Evolutionary conservation across 495 filamentous ascomycete genomes (phyloP).

Genomic region (Aspergillus asperescens): DNA sequence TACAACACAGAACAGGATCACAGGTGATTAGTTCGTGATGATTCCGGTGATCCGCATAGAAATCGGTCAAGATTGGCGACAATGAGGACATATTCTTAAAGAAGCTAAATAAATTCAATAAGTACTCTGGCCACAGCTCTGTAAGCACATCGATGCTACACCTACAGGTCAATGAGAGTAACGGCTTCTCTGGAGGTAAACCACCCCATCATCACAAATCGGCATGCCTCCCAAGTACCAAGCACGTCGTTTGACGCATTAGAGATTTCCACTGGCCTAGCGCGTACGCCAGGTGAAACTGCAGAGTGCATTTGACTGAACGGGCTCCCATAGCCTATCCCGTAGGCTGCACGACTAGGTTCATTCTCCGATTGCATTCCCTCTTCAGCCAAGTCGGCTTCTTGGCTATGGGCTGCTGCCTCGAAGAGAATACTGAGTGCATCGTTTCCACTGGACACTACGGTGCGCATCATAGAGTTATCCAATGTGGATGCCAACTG

Average conservation of each 20-base stretch:
- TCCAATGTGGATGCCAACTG: constrained; percentile 33
- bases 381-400: constrained; percentile 18
- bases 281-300: constrained; percentile 16
- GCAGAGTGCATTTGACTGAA: constrained; percentile 2
- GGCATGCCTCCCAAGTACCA: constrained; percentile 45
- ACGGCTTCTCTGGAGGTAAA: constrained; percentile 49
- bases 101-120: constrained; percentile 42
- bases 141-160: constrained; percentile 1
- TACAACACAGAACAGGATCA: constrained; percentile 46
- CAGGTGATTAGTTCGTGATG: constrained; percentile 42
- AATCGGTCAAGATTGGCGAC: constrained; percentile 49
- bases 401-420: constrained; percentile 39
- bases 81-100: constrained; percentile 49
- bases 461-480: constrained; percentile 46
- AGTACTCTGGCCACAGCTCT: not conserved
- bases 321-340: constrained; percentile 18
- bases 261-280: constrained; percentile 30
- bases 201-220: constrained; percentile 51
- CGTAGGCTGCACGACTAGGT: constrained; percentile 11
- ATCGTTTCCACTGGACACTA: constrained; percentile 49
- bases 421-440: constrained; percentile 51
- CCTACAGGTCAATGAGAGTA: constrained; percentile 50
- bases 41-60: constrained; percentile 44
- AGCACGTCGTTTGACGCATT: constrained; percentile 31
- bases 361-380: constrained; percentile 12